Evolutionary conservation across 192 early-diverging fungal species (phyloP), one percentile per base, ranked within the genome.

Genomic region (Linnemannia exigua): DNA sequence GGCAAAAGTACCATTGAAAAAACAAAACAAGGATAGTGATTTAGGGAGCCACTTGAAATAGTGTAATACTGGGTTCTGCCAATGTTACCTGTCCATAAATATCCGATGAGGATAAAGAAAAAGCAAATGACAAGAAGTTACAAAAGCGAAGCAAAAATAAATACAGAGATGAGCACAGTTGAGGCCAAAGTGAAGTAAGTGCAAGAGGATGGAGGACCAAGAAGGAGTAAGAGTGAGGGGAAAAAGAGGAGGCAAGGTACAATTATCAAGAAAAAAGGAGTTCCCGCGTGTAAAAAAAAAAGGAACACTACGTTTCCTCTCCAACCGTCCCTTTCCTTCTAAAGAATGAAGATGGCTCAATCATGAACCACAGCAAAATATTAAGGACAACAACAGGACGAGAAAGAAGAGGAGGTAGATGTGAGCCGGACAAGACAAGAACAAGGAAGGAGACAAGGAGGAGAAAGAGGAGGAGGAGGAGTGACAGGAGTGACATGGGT

Each of bases 221-320:
- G 33, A 74, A 37, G 25, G 54, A 75, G 74, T 37, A 48, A 31
- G 72, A 74, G 58, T 16, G 52, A 11, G 38, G n/a, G n/a, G n/a
- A n/a, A n/a, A n/a, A n/a, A 75, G 7, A 36, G 25, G 22, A 33
- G 5, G 0, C 8, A 48, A 50, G 70, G 22, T n/a, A n/a, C 22
- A 48, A 5, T 20, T 15, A 12, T 17, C 16, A 41, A 47, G 20
- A 63, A 61, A 63, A 25, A 63, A 63, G 58, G 58, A 63, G 58
- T 63, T 63, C 58, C 58, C 58, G 58, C 58, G 28, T 63, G 58
- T 15, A 63, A 63, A 1, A 25, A 15, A 22, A 3, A 0, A 33
- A 63, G 11, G 28, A 63, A 63, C 58, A 28, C 54, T 11, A 31
- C 28, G 20, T 12, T 63, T 25, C 9, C 28, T 17, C 14, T 31